A percentile compares a stretch with the other conserved stretches of the same genome.
phyloP scores from a whole-genome alignment of 2,329 filamentous ascomycete genomes.

The Ophiocordyceps australis region DNA sequence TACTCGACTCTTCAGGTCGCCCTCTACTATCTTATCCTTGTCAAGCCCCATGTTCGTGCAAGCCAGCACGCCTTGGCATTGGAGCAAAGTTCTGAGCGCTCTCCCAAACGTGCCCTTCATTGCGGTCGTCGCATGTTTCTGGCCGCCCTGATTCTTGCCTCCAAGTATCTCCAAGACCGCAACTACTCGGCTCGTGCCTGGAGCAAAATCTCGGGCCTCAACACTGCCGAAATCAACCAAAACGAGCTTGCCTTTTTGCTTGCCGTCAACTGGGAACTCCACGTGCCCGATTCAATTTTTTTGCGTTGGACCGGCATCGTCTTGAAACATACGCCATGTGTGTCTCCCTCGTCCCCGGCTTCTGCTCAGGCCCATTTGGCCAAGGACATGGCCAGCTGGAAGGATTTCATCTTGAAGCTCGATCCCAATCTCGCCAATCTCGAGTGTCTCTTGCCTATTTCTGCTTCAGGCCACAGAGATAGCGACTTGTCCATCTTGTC shows the following conservation, averaged over 20 bases:
- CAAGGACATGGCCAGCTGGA: constrained; percentile 35
- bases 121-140: constrained; percentile 97
- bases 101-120: constrained; percentile 64
- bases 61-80: constrained; percentile 70
- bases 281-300: constrained; percentile 78
- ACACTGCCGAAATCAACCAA: constrained; percentile 84
- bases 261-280: constrained; percentile 85
- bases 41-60: constrained; percentile 81
- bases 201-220: constrained; percentile 98
- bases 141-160: constrained; percentile 82
- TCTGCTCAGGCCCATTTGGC: constrained; percentile 19
- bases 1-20: constrained; percentile 96
- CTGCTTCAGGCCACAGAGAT: constrained; percentile 8
- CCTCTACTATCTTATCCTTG: constrained; percentile 86
- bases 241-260: constrained; percentile 87
- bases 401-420: constrained; percentile 35
- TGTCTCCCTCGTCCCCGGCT: constrained; percentile 36
- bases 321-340: constrained; percentile 64
- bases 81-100: constrained; percentile 60
- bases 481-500: constrained; percentile 18
- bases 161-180: constrained; percentile 93
- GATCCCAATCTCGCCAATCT: constrained; percentile 40
- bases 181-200: constrained; percentile 96
- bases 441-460: constrained; percentile 25
- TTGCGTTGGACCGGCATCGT: constrained; percentile 91